These are phyloP conservation scores for Auricularia sp. DNA, from an alignment of 768 basidiomycete species.

Conservation along the genomic window DNA sequence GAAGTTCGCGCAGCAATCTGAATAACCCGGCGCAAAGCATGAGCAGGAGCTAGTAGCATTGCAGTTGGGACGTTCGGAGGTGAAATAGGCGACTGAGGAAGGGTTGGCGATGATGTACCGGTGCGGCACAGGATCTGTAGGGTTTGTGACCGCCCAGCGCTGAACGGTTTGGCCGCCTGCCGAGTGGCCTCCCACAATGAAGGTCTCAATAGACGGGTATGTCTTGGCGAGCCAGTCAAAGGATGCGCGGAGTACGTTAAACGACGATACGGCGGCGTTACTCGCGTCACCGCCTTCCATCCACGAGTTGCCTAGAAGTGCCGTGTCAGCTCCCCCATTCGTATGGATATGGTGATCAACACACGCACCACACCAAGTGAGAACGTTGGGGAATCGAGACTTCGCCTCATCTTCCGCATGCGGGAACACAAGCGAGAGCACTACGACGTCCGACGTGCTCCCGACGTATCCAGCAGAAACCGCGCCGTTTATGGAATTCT, in stretches of 20 bases:
- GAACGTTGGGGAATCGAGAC: background rate
- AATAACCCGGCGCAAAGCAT: background rate
- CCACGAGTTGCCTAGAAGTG: background rate
- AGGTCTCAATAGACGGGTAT: background rate
- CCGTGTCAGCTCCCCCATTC: background rate
- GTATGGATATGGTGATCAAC: background rate
- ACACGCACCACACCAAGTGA: background rate
- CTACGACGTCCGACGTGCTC: background rate
- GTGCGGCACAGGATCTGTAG: background rate
- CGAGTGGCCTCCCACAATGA: background rate
- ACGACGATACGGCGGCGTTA: background rate
- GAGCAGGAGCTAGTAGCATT: background rate
- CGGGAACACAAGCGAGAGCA: background rate
- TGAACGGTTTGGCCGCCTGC: background rate
- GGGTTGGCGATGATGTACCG: conserved; percentile 3
- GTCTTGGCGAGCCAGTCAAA: background rate
- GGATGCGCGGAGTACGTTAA: background rate
- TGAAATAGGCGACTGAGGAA: background rate
- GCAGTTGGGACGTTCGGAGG: background rate
- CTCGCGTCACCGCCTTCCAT: background rate
- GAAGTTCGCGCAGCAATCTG: background rate
- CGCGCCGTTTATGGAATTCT: background rate
- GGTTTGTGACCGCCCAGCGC: background rate
- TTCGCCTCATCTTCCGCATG: background rate
- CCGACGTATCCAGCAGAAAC: background rate